phyloP scores from a whole-genome alignment of 2,329 filamentous ascomycete species.

The Hypoxylon sp. region DNA sequence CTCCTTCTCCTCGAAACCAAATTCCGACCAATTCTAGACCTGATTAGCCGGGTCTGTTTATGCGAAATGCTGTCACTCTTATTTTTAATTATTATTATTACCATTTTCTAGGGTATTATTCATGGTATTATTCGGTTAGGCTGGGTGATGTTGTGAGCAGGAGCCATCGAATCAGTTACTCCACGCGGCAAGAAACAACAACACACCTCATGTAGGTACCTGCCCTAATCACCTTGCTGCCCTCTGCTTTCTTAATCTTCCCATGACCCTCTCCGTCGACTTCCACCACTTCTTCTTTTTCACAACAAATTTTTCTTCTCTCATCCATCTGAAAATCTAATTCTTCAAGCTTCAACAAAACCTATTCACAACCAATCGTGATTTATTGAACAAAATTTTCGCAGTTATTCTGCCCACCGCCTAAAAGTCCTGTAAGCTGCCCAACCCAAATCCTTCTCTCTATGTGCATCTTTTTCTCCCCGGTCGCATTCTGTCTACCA shows the following conservation, averaged over 20 bases:
- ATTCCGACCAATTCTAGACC: slow-evolving; percentile 42
- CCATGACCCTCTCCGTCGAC: slow-evolving; percentile 37
- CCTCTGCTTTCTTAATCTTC: slow-evolving; percentile 42
- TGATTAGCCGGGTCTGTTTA: slow-evolving; percentile 45
- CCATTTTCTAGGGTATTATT: slow-evolving; percentile 32
- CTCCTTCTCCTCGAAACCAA: slow-evolving; percentile 18
- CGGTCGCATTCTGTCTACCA: slow-evolving; percentile 54
- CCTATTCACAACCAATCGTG: slow-evolving; percentile 19
- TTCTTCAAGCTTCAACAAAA: slow-evolving; percentile 21
- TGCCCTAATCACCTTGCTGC: slow-evolving; percentile 41
- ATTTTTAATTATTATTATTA: slow-evolving; percentile 41
- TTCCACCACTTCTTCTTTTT: slow-evolving; percentile 31
- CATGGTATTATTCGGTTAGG: slow-evolving; percentile 38
- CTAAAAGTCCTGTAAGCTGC: slow-evolving; percentile 42
- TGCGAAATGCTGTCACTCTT: slow-evolving; percentile 41
- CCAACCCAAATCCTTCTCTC: slow-evolving; percentile 33
- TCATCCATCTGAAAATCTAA: slow-evolving; percentile 19
- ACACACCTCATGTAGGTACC: slow-evolving; percentile 39
- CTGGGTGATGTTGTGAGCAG: slow-evolving; percentile 32
- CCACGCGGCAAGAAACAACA: slow-evolving; percentile 36
- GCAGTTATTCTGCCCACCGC: slow-evolving; percentile 26
- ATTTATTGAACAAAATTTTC: slow-evolving; percentile 31
- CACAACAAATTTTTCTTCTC: slow-evolving; percentile 20
- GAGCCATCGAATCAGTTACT: slow-evolving; percentile 35
- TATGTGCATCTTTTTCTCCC: slow-evolving; percentile 29